Conservation (phyloP, 1,284 basidiomycete species). For the Inonotus obliquus region DNA sequence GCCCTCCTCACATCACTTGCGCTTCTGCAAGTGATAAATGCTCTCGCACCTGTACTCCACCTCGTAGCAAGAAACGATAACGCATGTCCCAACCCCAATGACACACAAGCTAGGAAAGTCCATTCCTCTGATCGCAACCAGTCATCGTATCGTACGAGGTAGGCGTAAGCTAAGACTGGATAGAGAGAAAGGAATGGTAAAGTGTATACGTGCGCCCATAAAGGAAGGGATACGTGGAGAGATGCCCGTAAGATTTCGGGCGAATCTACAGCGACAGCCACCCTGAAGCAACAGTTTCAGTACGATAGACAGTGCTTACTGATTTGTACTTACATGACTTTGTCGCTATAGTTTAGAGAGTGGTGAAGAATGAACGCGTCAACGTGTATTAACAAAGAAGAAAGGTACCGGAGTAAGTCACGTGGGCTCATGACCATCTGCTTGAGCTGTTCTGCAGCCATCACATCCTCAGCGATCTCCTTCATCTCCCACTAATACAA, state of each 20-base stretch:
- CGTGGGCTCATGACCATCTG: background rate
- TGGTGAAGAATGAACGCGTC: background rate
- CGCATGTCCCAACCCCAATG: constrained; percentile 84
- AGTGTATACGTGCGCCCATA: constrained; percentile 78
- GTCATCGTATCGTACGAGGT: constrained; percentile 86
- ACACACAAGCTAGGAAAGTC: constrained; percentile 91
- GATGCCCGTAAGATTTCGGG: constrained; percentile 80
- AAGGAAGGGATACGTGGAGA: constrained; percentile 77
- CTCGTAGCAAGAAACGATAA: constrained; percentile 89
- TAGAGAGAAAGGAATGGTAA: constrained; percentile 85
- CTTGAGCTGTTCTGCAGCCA: background rate
- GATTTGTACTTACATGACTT: background rate
- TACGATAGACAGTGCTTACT: background rate
- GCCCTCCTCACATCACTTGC: constrained; percentile 69
- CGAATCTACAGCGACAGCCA: constrained; percentile 65
- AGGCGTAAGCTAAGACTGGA: constrained; percentile 88
- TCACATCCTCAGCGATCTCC: background rate
- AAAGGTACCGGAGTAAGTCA: background rate
- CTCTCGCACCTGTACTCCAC: constrained; percentile 83
- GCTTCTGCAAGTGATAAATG: constrained; percentile 72
- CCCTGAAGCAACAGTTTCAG: constrained; percentile 27
- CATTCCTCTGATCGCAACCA: constrained; percentile 92
- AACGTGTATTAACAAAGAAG: background rate
- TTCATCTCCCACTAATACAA: background rate
- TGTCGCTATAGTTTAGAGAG: background rate